These are phyloP conservation scores for Brasilioporus rufonigricans DNA, from an alignment of 768 basidiomycete genomes.

Conservation along the genomic window DNA sequence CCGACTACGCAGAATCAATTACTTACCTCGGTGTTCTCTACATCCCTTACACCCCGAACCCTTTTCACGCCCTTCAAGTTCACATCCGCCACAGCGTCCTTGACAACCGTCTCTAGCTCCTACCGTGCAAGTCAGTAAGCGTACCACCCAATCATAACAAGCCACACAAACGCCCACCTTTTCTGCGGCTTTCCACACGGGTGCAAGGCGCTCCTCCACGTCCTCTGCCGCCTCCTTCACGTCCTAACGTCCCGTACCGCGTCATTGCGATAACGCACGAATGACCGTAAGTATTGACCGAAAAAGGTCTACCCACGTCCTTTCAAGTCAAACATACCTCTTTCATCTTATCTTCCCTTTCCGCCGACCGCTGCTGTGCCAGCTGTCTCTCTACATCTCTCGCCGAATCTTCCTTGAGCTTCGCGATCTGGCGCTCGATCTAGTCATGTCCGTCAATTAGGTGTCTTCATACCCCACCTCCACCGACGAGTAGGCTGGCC, in stretches of 20 bases:
- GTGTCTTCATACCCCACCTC: not conserved
- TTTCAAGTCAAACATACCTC: slow-evolving; percentile 17
- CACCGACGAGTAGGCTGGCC: not conserved
- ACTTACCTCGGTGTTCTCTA: not conserved
- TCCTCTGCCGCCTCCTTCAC: not conserved
- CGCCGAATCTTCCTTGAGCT: slow-evolving; percentile 22
- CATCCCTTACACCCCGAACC: not conserved
- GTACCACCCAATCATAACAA: too few species aligned
- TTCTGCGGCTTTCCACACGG: too few species aligned
- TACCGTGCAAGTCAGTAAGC: not conserved
- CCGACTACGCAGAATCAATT: not conserved
- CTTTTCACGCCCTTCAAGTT: too few species aligned
- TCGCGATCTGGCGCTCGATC: slow-evolving; percentile 23
- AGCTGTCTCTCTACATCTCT: slow-evolving; percentile 23
- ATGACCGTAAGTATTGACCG: too few species aligned
- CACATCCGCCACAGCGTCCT: slow-evolving; percentile 2
- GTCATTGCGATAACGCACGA: too few species aligned
- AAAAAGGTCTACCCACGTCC: not conserved
- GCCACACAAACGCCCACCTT: not conserved
- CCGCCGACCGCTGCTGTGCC: slow-evolving; percentile 14
- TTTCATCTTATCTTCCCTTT: not conserved
- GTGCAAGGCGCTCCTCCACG: too few species aligned
- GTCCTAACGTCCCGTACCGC: not conserved
- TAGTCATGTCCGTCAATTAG: slow-evolving; percentile 6
- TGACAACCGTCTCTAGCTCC: slow-evolving; percentile 4